phyloP scores from a whole-genome alignment of 2,329 filamentous ascomycete genomes.

The Pyrenophora graminea region DNA sequence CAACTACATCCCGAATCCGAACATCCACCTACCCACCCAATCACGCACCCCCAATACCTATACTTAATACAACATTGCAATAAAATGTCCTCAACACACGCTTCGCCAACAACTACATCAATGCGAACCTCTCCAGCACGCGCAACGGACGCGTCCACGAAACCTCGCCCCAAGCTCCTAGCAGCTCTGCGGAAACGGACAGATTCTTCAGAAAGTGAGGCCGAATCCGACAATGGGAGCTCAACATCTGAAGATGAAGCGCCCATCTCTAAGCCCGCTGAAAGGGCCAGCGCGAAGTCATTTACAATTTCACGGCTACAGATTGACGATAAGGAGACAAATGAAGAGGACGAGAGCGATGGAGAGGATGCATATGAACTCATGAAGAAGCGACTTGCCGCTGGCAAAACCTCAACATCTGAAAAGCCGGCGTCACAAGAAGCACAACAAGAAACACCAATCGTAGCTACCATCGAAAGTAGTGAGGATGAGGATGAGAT shows the following conservation, averaged over 20 bases:
- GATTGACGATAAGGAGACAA: slow-evolving; percentile 3
- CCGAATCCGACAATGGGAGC: slow-evolving; percentile 43
- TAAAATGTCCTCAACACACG: neutral
- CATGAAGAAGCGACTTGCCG: slow-evolving; percentile 52
- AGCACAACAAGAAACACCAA: slow-evolving; percentile 3
- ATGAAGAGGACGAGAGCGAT: slow-evolving; percentile 35
- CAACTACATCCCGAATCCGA: too few relatives aligned
- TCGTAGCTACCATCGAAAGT: slow-evolving; percentile 15
- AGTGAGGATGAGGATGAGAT: slow-evolving; percentile 39
- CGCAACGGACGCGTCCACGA: slow-evolving; percentile 22
- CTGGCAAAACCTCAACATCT: slow-evolving; percentile 23
- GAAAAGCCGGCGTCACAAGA: slow-evolving; percentile 5
- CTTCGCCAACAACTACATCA: neutral
- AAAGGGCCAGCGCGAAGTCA: slow-evolving; percentile 35
- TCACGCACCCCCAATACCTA: neutral
- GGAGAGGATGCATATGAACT: slow-evolving; percentile 52
- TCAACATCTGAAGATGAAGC: slow-evolving; percentile 27
- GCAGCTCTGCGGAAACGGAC: slow-evolving; percentile 27
- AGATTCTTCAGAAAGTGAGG: slow-evolving; percentile 47
- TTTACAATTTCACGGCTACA: neutral
- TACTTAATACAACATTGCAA: too few relatives aligned
- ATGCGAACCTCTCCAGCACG: slow-evolving; percentile 2
- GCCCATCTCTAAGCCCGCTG: slow-evolving; percentile 44
- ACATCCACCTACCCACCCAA: neutral
- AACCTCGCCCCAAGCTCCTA: slow-evolving; percentile 25